A percentile compares a stretch with the other conserved stretches of the same genome.
Conservation (phyloP, 176 grass and related monocot genomes). For the Avena atlantica region DNA sequence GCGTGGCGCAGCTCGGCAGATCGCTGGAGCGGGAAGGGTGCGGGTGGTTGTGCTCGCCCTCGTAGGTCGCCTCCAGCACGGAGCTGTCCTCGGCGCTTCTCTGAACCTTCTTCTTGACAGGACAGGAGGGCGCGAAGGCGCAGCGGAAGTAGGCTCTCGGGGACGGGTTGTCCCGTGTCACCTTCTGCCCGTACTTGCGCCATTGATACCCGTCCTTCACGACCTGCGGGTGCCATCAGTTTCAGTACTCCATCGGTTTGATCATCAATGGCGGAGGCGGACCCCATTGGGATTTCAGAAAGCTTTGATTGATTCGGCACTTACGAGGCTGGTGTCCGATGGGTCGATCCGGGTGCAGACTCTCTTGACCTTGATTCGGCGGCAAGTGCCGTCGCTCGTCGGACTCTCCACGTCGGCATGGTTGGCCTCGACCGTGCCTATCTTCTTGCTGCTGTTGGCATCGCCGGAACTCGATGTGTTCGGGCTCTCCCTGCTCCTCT, state of each 20-base stretch:
- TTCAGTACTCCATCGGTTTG: no score
- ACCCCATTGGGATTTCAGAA: no score
- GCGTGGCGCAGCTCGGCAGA: not conserved
- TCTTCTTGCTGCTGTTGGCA: not conserved
- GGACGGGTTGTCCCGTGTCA: slow-evolving; percentile 90
- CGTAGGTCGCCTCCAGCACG: slow-evolving; percentile 79
- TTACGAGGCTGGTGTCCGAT: slow-evolving; percentile 61
- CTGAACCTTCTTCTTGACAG: slow-evolving; percentile 99
- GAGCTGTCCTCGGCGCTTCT: slow-evolving; percentile 85
- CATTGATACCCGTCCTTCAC: slow-evolving; percentile 93
- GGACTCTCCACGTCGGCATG: slow-evolving; percentile 41
- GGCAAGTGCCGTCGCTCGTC: slow-evolving; percentile 43
- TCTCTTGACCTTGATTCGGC: slow-evolving; percentile 50
- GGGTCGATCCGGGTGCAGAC: slow-evolving; percentile 66
- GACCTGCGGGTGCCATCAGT: slow-evolving; percentile 16
- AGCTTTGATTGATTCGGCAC: slow-evolving; percentile 31
- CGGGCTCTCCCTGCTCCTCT: slow-evolving; percentile 51
- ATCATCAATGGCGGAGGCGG: no score
- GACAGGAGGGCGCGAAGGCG: slow-evolving; percentile 83
- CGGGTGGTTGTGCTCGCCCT: slow-evolving; percentile 91
- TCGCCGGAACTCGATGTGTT: slow-evolving; percentile 31
- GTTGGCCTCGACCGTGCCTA: not conserved
- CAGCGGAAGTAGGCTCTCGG: slow-evolving; percentile 89
- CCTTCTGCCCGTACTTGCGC: slow-evolving; percentile 98
- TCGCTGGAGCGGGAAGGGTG: slow-evolving; percentile 30